Evolutionary conservation across 2,329 filamentous ascomycete genomes (phyloP).

Genomic region (Venturia pyrina): DNA sequence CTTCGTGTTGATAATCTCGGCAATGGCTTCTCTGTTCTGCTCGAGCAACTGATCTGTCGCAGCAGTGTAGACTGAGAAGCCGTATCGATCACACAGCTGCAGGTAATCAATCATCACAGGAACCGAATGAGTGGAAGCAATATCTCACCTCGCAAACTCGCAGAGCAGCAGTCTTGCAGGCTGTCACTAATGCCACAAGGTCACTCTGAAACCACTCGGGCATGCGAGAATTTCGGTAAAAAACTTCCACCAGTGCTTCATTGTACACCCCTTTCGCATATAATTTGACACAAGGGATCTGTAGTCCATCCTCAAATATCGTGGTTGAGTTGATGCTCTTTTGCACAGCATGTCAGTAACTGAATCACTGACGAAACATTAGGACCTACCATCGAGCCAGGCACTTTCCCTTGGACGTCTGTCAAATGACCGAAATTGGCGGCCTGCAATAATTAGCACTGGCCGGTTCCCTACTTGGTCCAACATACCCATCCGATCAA

Average conservation of each 20-base stretch:
- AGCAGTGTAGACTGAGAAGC: constrained; percentile 35
- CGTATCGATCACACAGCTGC: constrained; percentile 33
- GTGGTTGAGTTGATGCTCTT: constrained; percentile 37
- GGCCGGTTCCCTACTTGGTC: neutral
- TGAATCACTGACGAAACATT: neutral
- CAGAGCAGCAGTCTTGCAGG: constrained; percentile 35
- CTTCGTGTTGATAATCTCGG: constrained; percentile 36
- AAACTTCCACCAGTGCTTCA: constrained; percentile 27
- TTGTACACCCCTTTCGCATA: constrained; percentile 36
- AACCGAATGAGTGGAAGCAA: neutral
- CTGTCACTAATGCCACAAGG: constrained; percentile 36
- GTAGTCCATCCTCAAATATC: constrained; percentile 40
- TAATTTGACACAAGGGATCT: constrained; percentile 40
- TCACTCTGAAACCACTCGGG: constrained; percentile 41
- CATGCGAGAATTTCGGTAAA: constrained; percentile 39
- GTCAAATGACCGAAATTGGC: constrained; percentile 43
- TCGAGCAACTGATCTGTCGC: constrained; percentile 35
- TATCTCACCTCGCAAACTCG: constrained; percentile 30
- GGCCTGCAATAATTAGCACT: constrained; percentile 17
- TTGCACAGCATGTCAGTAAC: neutral
- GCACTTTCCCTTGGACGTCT: constrained; percentile 35
- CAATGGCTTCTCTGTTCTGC: constrained; percentile 35
- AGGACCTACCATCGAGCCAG: constrained; percentile 31
- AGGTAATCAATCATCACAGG: neutral
- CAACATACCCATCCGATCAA: constrained; percentile 33